Percentiles rank a stretch among this genome's conserved stretches.
These are phyloP conservation scores for Rhizophagus sp. DNA, from an alignment of 192 early-diverging fungal species.

Conservation along the genomic window DNA sequence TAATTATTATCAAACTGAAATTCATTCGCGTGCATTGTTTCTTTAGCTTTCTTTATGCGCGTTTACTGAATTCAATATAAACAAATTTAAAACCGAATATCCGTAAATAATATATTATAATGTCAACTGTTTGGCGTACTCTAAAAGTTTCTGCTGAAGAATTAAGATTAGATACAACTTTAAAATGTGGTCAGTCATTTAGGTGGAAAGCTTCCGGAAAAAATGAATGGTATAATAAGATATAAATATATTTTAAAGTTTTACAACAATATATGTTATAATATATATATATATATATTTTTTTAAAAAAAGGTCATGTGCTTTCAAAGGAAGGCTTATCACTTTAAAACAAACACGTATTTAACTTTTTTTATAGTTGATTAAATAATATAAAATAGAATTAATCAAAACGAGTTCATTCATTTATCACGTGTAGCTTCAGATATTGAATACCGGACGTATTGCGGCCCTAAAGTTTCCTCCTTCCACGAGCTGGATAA, in stretches of 20 bases:
- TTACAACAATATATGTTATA: neutral
- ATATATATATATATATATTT: no score
- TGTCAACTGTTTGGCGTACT: slow-evolving; percentile 18
- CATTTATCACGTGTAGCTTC: neutral
- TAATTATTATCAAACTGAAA: neutral
- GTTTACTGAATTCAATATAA: neutral
- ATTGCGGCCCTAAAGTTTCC: neutral
- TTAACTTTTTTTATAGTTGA: slow-evolving; percentile 4
- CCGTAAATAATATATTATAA: neutral
- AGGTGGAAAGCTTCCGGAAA: slow-evolving; percentile 75
- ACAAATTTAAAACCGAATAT: neutral
- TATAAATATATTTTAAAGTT: slow-evolving; percentile 4
- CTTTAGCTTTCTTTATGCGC: neutral
- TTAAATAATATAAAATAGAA: neutral
- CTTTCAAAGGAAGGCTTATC: slow-evolving; percentile 57
- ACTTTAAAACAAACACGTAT: slow-evolving; percentile 64
- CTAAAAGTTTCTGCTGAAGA: slow-evolving; percentile 41
- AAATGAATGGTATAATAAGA: slow-evolving; percentile 59
- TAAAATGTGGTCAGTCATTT: slow-evolving; percentile 90
- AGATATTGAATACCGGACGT: neutral
- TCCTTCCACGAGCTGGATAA: slow-evolving; percentile 22
- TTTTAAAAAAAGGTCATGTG: slow-evolving; percentile 41
- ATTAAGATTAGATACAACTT: slow-evolving; percentile 75
- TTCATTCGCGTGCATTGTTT: neutral
- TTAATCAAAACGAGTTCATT: neutral